phyloP scores from a whole-genome alignment of 1,139 yeast genomes.

The Kodamaea anthophila region DNA sequence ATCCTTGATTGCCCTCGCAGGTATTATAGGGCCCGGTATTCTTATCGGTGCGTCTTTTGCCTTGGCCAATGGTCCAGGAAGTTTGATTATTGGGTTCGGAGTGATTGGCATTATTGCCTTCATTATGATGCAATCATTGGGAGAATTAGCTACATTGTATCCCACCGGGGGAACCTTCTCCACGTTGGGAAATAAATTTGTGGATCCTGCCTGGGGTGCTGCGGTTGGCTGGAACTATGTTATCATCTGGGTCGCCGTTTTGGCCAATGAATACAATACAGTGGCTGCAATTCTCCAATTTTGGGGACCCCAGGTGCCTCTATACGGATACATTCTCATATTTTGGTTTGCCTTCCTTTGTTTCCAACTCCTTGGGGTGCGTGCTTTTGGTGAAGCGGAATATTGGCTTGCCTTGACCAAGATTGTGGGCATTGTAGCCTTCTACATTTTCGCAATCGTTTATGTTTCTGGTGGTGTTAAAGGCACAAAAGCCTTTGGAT shows the following conservation, averaged over 20 bases:
- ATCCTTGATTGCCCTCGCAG: slow-evolving; percentile 46
- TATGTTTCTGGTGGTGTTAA: slow-evolving; percentile 65
- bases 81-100: slow-evolving; percentile 39
- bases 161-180: slow-evolving; percentile 53
- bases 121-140: slow-evolving; percentile 52
- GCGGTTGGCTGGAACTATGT: slow-evolving; percentile 60
- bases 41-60: slow-evolving; percentile 44
- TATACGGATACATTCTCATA: slow-evolving; percentile 51
- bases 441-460: slow-evolving; percentile 51
- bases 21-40: slow-evolving; percentile 53
- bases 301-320: slow-evolving; percentile 58
- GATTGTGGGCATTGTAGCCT: slow-evolving; percentile 49
- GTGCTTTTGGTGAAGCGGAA: slow-evolving; percentile 62
- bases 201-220: slow-evolving; percentile 55
- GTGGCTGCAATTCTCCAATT: slow-evolving; percentile 47
- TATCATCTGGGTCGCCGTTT: slow-evolving; percentile 55
- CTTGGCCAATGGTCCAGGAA: slow-evolving; percentile 40
- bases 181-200: slow-evolving; percentile 44
- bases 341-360: slow-evolving; percentile 50
- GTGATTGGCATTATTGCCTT: slow-evolving; percentile 52
- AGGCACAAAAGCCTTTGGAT: slow-evolving; percentile 46
- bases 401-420: slow-evolving; percentile 58
- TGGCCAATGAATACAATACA: slow-evolving; percentile 55
- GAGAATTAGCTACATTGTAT: slow-evolving; percentile 49
- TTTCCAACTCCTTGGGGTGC: slow-evolving; percentile 53